phyloP scores from a whole-genome alignment of 768 basidiomycete genomes.

The Rhizopogon roseolus region DNA sequence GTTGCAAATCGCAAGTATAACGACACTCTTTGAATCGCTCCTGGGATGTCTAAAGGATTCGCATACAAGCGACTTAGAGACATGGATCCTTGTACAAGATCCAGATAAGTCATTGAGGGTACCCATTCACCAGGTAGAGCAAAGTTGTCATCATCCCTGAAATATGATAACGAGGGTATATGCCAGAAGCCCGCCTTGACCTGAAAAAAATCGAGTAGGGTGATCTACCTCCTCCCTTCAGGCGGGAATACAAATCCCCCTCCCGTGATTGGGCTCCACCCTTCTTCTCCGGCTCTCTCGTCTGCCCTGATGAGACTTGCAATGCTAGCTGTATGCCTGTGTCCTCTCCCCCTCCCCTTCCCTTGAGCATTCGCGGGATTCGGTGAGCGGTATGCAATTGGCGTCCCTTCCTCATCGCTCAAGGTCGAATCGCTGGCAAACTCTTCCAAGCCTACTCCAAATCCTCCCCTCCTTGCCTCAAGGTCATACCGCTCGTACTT shows the following conservation, averaged over 20 bases:
- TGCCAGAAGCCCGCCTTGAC: background rate
- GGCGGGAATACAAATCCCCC: slow-evolving; percentile 50
- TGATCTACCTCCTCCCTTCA: slow-evolving; percentile 14
- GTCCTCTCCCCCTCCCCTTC: slow-evolving; percentile 36
- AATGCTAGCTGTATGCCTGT: slow-evolving; percentile 81
- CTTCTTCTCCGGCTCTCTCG: slow-evolving; percentile 60
- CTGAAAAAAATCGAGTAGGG: background rate
- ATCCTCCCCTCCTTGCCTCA: slow-evolving; percentile 39
- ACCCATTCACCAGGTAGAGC: too few species aligned
- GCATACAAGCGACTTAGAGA: too few species aligned
- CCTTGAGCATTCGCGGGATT: slow-evolving; percentile 24
- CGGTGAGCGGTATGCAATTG: slow-evolving; percentile 70
- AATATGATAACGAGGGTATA: background rate
- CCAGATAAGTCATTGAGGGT: too few species aligned
- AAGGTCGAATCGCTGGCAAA: slow-evolving; percentile 36
- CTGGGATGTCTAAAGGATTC: too few species aligned
- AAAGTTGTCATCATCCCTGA: too few species aligned
- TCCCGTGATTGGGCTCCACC: slow-evolving; percentile 71
- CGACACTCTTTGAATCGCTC: too few species aligned
- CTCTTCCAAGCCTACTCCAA: slow-evolving; percentile 24
- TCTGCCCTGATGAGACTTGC: slow-evolving; percentile 76
- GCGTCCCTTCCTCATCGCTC: slow-evolving; percentile 64
- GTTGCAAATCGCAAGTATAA: too few species aligned
- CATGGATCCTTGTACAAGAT: too few species aligned
- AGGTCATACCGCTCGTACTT: slow-evolving; percentile 81